Evolutionary conservation across 129 eudicot genomes (phyloP).

Genomic region (Erigeron canadensis): DNA sequence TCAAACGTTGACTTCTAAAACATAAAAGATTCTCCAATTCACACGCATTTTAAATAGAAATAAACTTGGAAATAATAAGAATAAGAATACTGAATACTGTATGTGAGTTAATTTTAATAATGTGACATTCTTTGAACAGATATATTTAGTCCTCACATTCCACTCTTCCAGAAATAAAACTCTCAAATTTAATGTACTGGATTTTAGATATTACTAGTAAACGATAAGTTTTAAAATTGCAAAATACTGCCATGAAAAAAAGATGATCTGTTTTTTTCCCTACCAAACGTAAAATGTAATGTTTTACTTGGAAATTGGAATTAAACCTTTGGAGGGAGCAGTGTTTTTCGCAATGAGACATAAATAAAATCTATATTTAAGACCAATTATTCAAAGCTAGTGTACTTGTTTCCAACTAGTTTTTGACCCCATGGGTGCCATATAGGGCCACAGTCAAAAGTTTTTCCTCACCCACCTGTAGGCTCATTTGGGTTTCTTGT

Average conservation of each 20-base stretch:
- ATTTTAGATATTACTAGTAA: too few species aligned
- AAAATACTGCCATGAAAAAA: not conserved
- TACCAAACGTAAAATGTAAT: not conserved
- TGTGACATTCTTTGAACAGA: not conserved
- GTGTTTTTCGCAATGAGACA: not conserved
- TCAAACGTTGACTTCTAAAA: constrained; percentile 9
- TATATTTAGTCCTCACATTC: not conserved
- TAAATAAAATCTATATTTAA: not conserved
- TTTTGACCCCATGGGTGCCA: not conserved
- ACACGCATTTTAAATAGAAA: constrained; percentile 6
- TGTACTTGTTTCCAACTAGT: not conserved
- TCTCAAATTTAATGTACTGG: too few species aligned
- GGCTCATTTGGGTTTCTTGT: not conserved
- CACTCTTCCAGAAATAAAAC: too few species aligned
- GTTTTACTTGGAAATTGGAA: not conserved
- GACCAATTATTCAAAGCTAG: not conserved
- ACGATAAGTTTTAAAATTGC: too few species aligned
- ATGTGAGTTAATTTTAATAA: not conserved
- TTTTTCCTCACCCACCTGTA: not conserved
- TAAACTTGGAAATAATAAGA: not conserved
- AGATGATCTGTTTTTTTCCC: not conserved
- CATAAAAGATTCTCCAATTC: constrained; percentile 16
- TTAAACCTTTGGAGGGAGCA: not conserved
- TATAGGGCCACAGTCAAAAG: not conserved
- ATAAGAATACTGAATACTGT: not conserved